Percentiles rank a stretch among this genome's conserved stretches.
phyloP scores from a whole-genome alignment of 208 protist species.

The Kentomonas sorsogonicus region DNA sequence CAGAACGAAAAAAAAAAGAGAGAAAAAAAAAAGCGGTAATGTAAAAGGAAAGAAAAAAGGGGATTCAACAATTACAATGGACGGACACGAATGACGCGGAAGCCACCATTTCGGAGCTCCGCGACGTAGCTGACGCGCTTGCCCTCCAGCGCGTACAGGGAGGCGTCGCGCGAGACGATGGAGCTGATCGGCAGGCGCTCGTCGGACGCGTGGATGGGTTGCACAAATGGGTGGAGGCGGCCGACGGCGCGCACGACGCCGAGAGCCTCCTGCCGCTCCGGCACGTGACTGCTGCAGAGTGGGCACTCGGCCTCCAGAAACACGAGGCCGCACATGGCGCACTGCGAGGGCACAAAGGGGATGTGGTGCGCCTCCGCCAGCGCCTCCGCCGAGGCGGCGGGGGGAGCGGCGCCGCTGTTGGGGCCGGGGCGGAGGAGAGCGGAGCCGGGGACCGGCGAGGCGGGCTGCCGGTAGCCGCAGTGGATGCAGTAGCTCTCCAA shows the following conservation, averaged over 20 bases:
- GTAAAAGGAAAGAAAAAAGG: neutral
- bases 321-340: conserved; percentile 47
- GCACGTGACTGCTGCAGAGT: conserved; percentile 44
- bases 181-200: conserved; percentile 45
- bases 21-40: neutral
- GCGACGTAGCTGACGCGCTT: conserved; percentile 17
- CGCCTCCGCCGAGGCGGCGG: neutral
- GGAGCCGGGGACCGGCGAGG: conserved; percentile 1
- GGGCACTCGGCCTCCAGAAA: conserved; percentile 75
- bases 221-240: conserved; percentile 47
- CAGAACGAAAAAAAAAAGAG: neutral
- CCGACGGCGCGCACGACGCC: conserved; percentile 58
- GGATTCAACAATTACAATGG: neutral
- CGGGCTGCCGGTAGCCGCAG: conserved; percentile 33
- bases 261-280: conserved; percentile 27
- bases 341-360: conserved; percentile 64
- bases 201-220: conserved; percentile 38
- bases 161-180: too few species aligned
- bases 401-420: neutral
- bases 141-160: neutral
- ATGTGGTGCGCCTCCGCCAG: conserved; percentile 17
- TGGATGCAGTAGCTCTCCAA: conserved; percentile 81
- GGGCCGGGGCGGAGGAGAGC: neutral
- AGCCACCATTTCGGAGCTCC: too few species aligned
- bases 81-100: too few species aligned